These are phyloP conservation scores for Aspergillus sp. DNA, from an alignment of 2,329 filamentous ascomycete genomes.

Conservation along the genomic window DNA sequence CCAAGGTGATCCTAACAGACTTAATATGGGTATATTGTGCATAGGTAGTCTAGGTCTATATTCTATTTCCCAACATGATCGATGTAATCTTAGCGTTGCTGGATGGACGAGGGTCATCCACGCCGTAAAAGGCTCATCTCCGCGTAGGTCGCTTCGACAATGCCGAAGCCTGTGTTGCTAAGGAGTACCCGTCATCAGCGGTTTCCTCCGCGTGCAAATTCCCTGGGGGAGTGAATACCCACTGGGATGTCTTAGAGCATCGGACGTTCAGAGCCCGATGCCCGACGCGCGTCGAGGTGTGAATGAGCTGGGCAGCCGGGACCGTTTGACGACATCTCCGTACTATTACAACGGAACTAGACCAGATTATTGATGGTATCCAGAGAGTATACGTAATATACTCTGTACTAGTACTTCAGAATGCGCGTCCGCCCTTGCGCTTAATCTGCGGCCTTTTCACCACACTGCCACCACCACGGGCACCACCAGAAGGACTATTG, in stretches of 20 bases:
- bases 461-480: conserved; percentile 34
- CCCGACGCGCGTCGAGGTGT: background rate
- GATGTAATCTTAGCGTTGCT: background rate
- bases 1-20: background rate
- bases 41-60: background rate
- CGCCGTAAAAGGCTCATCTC: background rate
- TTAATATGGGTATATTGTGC: background rate
- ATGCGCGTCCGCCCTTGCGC: conserved; percentile 36
- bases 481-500: conserved; percentile 18
- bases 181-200: too few relatives aligned
- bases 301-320: background rate
- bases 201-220: too few relatives aligned
- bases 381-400: background rate
- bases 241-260: too few relatives aligned
- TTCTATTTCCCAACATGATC: background rate
- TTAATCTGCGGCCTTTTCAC: conserved; percentile 39
- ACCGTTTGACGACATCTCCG: background rate
- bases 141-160: background rate
- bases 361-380: background rate
- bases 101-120: too few relatives aligned
- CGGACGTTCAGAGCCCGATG: background rate
- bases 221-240: too few relatives aligned
- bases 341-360: background rate
- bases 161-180: too few relatives aligned
- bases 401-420: conserved; percentile 18